Evolutionary conservation across 768 basidiomycete genomes (phyloP).

Genomic region (Phallus indusiatus): DNA sequence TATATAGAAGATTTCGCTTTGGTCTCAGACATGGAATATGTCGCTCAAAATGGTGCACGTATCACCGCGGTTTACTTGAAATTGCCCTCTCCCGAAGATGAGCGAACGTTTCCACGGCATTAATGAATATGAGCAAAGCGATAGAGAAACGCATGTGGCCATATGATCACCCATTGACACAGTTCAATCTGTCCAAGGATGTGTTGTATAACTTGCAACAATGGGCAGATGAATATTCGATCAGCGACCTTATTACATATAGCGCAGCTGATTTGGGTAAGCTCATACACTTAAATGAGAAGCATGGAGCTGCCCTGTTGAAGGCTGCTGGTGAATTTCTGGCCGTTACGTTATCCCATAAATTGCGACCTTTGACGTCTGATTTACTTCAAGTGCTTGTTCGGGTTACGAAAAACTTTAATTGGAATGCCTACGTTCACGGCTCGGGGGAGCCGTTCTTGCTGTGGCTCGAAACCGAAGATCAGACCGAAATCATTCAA

Average conservation of each 20-base stretch:
- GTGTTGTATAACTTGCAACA: conserved; percentile 67
- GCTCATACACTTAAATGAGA: conserved; percentile 77
- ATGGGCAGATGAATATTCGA: conserved; percentile 74
- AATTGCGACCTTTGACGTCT: conserved; percentile 70
- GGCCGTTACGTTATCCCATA: conserved; percentile 50
- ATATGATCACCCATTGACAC: conserved; percentile 82
- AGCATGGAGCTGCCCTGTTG: conserved; percentile 70
- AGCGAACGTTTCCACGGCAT: conserved; percentile 69
- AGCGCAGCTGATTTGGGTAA: conserved; percentile 63
- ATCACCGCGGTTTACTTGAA: conserved; percentile 93
- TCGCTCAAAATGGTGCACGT: conserved; percentile 88
- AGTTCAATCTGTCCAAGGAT: conserved; percentile 70
- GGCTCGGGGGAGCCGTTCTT: conserved; percentile 80
- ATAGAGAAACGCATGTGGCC: conserved; percentile 92
- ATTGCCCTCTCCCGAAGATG: conserved; percentile 90
- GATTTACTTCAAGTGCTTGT: conserved; percentile 76
- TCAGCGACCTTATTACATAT: conserved; percentile 60
- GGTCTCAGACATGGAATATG: conserved; percentile 90
- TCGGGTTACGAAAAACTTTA: conserved; percentile 55
- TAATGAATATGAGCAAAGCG: conserved; percentile 89
- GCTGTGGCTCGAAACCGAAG: conserved; percentile 89
- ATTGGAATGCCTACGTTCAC: conserved; percentile 72
- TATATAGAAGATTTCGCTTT: conserved; percentile 91
- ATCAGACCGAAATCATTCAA: conserved; percentile 76
- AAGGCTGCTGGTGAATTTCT: conserved; percentile 84